A percentile compares a stretch with the other conserved stretches of the same genome.
Evolutionary conservation across 495 filamentous ascomycete species (phyloP).

Genomic region (Daldinia childiae): DNA sequence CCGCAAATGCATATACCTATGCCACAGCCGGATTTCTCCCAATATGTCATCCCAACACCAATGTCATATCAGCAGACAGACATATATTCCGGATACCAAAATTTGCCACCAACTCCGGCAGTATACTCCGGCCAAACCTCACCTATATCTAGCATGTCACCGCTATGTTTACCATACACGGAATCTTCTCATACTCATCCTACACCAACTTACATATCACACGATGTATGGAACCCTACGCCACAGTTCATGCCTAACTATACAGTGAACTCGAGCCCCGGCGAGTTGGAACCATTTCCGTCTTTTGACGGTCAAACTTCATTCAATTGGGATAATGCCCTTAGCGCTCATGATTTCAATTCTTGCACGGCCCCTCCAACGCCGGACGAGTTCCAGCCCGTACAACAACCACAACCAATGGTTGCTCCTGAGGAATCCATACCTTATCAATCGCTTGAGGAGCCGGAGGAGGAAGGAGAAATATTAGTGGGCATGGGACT

Average conservation of each 20-base stretch:
- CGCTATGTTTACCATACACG: conserved; percentile 51
- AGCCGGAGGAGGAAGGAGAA: conserved; percentile 63
- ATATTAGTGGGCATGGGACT: conserved; percentile 86
- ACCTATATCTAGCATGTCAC: conserved; percentile 54
- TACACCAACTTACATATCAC: conserved; percentile 40
- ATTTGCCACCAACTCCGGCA: conserved; percentile 54
- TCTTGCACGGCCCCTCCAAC: conserved; percentile 65
- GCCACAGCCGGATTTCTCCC: conserved; percentile 45
- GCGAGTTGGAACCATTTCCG: conserved; percentile 31
- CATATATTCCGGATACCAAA: conserved; percentile 49
- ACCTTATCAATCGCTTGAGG: conserved; percentile 56
- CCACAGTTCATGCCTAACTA: conserved; percentile 29
- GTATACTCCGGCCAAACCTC: conserved; percentile 59
- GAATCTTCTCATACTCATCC: conserved; percentile 30
- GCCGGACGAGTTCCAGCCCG: conserved; percentile 65
- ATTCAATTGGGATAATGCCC: conserved; percentile 54
- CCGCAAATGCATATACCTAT: conserved; percentile 50
- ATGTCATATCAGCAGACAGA: conserved; percentile 50
- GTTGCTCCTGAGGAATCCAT: conserved; percentile 57
- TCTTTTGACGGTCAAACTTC: conserved; percentile 31
- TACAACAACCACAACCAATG: conserved; percentile 55
- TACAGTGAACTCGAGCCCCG: conserved; percentile 16
- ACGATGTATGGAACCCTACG: conserved; percentile 36
- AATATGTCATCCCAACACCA: conserved; percentile 45
- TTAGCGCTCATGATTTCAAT: conserved; percentile 50